Evolutionary conservation across 2,329 filamentous ascomycete genomes (phyloP), one percentile per base, ranked within the genome.

Genomic region (Xylaria sp.): DNA sequence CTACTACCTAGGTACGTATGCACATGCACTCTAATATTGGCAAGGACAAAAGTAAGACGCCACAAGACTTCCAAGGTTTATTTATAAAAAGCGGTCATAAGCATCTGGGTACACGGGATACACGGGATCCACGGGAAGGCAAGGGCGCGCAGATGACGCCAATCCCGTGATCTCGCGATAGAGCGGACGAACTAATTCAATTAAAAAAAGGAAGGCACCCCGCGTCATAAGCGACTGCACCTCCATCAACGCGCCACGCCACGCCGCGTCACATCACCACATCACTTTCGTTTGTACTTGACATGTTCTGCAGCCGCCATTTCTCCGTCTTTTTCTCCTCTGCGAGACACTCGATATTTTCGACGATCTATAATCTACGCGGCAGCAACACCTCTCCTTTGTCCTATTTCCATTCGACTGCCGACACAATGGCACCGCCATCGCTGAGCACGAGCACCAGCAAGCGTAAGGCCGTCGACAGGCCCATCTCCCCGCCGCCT

Each of bases 401-500:
- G 5, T n/a, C 8, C 29, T 4, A 13, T 43, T 46, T 19, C 1
- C 25, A 54, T 19, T 49, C 54, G 6, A 61, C 23, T 2, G 21
- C 4, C 13, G 8, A 31, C 35, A 55, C 9, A 8, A 63, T 63
- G 62, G 65, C 69, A 58, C 40, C 65, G 7, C 56, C 65, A 25
- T 62, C 63, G n/a, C 41, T 57, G 1, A 15, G n/a, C 1, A 53
- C 53, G 19, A 19, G 25, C 10, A 46, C 43, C 11, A 53, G 53
- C 40, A 74, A 74, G 57, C 70, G 72, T 25, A 73, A 71, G 55
- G 66, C 62, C 19, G 37, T 40, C 33, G 79, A 80, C 38, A 75
- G 74, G 27, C 69, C 80, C 19, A 78, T 86, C 58, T 86, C 84
- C 38, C 84, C 84, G 11, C 84, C 84, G 10, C 80, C 79, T 0